Evolutionary conservation across 1,284 basidiomycete genomes (phyloP).

Genomic region (Ustilago hordei): DNA sequence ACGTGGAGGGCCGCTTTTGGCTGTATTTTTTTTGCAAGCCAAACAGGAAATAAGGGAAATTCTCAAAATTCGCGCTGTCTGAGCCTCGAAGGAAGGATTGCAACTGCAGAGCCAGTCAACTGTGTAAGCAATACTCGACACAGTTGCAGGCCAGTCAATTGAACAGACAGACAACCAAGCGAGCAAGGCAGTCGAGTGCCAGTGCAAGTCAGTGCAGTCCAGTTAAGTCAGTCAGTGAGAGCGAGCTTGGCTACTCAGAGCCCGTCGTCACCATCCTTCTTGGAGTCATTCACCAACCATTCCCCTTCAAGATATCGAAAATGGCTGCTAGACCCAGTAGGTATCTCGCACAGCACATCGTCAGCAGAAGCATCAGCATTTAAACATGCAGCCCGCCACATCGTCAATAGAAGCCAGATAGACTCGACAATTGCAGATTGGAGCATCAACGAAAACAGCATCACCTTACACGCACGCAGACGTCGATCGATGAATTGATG

Average conservation of each 20-base stretch:
- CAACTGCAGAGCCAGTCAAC: slow-evolving; percentile 22
- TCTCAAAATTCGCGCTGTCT: slow-evolving; percentile 1
- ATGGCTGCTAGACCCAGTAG: slow-evolving; percentile 64
- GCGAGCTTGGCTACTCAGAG: slow-evolving; percentile 40
- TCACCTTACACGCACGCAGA: neutral
- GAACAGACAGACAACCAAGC: neutral
- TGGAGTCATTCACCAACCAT: slow-evolving; percentile 54
- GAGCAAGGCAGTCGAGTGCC: neutral
- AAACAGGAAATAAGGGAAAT: neutral
- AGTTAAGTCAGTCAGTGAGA: neutral
- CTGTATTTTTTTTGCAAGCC: neutral
- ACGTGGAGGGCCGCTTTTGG: neutral
- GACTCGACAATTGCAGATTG: neutral
- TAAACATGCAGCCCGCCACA: neutral
- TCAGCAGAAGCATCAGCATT: slow-evolving; percentile 19
- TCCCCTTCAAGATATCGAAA: slow-evolving; percentile 57
- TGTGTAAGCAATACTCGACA: neutral
- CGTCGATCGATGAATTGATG: neutral
- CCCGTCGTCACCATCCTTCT: slow-evolving; percentile 50
- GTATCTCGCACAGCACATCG: slow-evolving; percentile 32
- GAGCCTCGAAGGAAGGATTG: neutral
- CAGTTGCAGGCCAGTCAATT: slow-evolving; percentile 1
- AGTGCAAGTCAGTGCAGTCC: neutral
- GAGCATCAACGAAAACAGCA: neutral
- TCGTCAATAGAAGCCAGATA: neutral